phyloP scores from a whole-genome alignment of 306 rosid species.

The Canavalia ensiformis region DNA sequence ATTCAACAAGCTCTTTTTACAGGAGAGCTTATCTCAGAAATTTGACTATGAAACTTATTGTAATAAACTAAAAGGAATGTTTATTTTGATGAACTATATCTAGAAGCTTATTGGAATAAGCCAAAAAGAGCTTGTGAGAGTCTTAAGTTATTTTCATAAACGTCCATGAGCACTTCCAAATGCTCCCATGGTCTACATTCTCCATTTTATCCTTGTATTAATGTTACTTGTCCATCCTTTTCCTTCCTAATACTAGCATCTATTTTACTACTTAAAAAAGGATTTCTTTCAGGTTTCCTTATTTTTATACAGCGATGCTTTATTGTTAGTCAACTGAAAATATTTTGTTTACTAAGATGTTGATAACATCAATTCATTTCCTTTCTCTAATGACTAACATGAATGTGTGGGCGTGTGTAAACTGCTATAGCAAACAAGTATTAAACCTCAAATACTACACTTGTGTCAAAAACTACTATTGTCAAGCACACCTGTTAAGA shows the following conservation, averaged over 20 bases:
- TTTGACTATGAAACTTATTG: too few species aligned
- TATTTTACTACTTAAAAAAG: neutral
- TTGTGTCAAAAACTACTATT: neutral
- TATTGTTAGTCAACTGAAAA: neutral
- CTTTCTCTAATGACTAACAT: neutral
- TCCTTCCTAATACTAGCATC: neutral
- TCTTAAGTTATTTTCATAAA: too few species aligned
- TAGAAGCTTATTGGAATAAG: too few species aligned
- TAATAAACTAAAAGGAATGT: too few species aligned
- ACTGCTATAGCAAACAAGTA: neutral
- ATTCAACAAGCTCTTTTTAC: too few species aligned
- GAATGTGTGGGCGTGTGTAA: neutral
- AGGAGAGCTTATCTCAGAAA: too few species aligned
- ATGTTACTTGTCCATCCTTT: neutral
- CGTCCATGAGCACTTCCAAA: too few species aligned
- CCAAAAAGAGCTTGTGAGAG: too few species aligned
- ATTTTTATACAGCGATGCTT: neutral
- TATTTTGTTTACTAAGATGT: neutral
- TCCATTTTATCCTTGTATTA: neutral
- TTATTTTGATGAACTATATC: too few species aligned
- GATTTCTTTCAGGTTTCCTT: neutral
- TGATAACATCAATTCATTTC: neutral
- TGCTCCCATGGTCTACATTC: constrained; percentile 34
- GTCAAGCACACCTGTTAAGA: neutral
- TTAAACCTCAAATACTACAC: neutral